These are phyloP conservation scores for Thinopyrum elongatum DNA, from an alignment of 176 grass and related monocot genomes.

Conservation along the genomic window DNA sequence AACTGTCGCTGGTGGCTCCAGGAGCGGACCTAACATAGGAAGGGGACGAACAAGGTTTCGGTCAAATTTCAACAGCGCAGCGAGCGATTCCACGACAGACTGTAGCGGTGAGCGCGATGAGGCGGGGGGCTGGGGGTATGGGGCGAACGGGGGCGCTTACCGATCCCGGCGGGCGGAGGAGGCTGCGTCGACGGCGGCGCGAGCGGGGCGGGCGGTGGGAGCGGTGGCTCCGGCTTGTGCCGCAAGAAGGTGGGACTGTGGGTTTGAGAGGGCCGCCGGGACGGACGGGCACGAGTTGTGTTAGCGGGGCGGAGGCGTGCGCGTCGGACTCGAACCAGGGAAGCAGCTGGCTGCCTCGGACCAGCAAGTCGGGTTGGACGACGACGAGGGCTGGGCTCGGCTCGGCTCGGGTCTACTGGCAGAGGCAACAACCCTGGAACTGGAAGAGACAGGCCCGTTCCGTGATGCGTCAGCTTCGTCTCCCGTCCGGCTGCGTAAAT, in stretches of 20 bases:
- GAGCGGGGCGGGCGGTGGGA: not conserved
- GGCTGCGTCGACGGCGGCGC: not conserved
- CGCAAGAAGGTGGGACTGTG: conserved; percentile 18
- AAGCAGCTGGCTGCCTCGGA: too few relatives aligned
- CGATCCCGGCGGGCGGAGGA: not conserved
- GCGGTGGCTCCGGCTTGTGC: conserved; percentile 1
- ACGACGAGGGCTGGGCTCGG: too few relatives aligned
- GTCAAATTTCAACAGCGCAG: not conserved
- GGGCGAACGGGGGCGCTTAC: not conserved
- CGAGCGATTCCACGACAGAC: not conserved
- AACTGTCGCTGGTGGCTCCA: not conserved
- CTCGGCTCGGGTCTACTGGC: too few relatives aligned
- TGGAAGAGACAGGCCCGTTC: too few relatives aligned
- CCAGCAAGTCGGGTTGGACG: too few relatives aligned
- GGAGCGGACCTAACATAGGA: not conserved
- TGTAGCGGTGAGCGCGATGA: not conserved
- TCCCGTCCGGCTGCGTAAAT: too few relatives aligned
- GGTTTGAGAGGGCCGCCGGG: not conserved
- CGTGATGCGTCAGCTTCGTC: too few relatives aligned
- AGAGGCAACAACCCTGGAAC: too few relatives aligned
- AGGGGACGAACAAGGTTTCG: not conserved
- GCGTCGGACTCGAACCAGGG: not conserved
- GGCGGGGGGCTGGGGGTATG: not conserved
- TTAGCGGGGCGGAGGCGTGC: not conserved
- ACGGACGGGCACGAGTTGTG: not conserved